These are phyloP conservation scores for Backusella luteola DNA, from an alignment of 192 early-diverging fungal genomes.

Conservation along the genomic window DNA sequence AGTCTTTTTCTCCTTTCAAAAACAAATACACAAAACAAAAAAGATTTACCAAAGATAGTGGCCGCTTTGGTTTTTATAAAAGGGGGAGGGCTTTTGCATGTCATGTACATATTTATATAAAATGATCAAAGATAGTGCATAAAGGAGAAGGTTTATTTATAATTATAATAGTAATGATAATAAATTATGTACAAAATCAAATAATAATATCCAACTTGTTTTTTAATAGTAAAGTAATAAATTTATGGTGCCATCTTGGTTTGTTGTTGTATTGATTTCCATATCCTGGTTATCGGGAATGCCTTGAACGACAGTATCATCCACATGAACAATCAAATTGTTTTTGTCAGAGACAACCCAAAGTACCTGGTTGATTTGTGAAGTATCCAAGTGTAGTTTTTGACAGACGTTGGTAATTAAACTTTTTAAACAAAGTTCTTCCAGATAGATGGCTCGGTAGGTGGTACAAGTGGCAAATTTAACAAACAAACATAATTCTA, in stretches of 20 bases:
- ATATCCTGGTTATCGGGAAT: slow-evolving; percentile 40
- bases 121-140: not conserved
- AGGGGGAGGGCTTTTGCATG: not conserved
- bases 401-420: slow-evolving; percentile 40
- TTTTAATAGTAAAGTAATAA: not conserved
- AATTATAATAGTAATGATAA: not conserved
- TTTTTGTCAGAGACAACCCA: slow-evolving; percentile 31
- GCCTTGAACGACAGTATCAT: slow-evolving; percentile 57
- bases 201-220: not conserved
- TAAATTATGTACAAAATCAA: not conserved
- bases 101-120: not conserved
- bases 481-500: slow-evolving; percentile 56
- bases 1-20: not conserved
- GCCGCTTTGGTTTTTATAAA: not conserved
- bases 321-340: slow-evolving; percentile 50
- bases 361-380: slow-evolving; percentile 1
- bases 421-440: slow-evolving; percentile 55
- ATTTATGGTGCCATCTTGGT: not conserved
- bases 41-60: not conserved
- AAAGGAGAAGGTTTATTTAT: slow-evolving; percentile 3
- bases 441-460: slow-evolving; percentile 65
- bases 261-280: not conserved
- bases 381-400: not conserved
- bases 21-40: not conserved
- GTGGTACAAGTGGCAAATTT: slow-evolving; percentile 50